These are phyloP conservation scores for Westerdykella sp. DNA, from an alignment of 2,329 filamentous ascomycete genomes.

Conservation along the genomic window DNA sequence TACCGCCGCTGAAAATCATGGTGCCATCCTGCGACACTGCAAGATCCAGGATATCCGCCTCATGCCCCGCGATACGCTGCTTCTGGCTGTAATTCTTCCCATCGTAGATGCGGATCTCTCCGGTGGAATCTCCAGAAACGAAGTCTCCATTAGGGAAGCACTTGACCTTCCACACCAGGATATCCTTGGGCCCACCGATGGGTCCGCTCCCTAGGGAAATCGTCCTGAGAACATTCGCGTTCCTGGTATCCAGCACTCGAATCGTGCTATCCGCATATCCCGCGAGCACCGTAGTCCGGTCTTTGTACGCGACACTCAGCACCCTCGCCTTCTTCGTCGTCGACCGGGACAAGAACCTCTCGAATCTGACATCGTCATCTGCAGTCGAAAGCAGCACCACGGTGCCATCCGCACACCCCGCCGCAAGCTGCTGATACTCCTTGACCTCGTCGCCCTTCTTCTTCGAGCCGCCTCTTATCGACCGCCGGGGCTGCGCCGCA, in stretches of 20 bases:
- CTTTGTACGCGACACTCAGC: slow-evolving; percentile 86
- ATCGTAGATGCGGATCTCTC: slow-evolving; percentile 90
- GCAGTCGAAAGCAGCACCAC: slow-evolving; percentile 81
- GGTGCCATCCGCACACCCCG: slow-evolving; percentile 85
- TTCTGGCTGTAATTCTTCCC: slow-evolving; percentile 83
- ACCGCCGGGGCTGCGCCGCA: slow-evolving; percentile 67
- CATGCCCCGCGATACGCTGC: slow-evolving; percentile 79
- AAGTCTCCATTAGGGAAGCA: slow-evolving; percentile 82
- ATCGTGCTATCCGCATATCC: slow-evolving; percentile 98
- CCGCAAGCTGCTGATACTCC: slow-evolving; percentile 60
- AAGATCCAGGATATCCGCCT: slow-evolving; percentile 86
- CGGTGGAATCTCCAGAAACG: slow-evolving; percentile 89
- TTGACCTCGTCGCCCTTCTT: slow-evolving; percentile 18
- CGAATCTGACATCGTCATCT: slow-evolving; percentile 74
- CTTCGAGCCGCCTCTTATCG: slow-evolving; percentile 37
- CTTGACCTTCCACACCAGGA: slow-evolving; percentile 90
- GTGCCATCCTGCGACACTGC: slow-evolving; percentile 73
- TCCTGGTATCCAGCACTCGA: slow-evolving; percentile 79
- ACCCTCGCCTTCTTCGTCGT: slow-evolving; percentile 81
- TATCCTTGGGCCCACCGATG: slow-evolving; percentile 70
- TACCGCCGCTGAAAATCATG: slow-evolving; percentile 80
- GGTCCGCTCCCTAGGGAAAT: slow-evolving; percentile 82
- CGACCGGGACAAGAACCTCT: slow-evolving; percentile 67
- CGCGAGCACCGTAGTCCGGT: slow-evolving; percentile 72
- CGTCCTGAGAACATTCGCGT: slow-evolving; percentile 65